Base-by-base conservation (phyloP, 1,284 basidiomycete species). In the Naganishia liquefaciens region DNA sequence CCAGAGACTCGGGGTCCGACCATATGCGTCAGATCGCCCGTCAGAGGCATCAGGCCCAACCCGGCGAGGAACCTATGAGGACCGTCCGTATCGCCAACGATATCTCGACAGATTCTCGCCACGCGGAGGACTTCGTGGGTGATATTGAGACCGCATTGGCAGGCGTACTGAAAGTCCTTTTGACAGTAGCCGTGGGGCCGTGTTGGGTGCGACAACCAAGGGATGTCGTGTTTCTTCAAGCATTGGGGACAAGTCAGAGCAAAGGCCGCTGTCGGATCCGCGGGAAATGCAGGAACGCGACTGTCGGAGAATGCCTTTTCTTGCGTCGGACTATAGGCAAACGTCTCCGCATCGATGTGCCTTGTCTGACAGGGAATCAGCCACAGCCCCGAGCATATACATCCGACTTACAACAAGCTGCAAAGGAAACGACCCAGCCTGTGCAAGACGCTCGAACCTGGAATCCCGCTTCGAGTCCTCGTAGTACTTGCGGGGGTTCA, bases 81-180 rank as follows among this genome's bases (percentile, higher is more conserved):
- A 3, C 46, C 81, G 67, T 80, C 82, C 52, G 93, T 78, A 1
- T 87, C 88, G 55, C 81, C 77, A 43, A 87, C 80, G 51, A 94
- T 80, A 70, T 90, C 86, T 61, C 82, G 77, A 51, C 91, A 77
- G 0, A 86, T 83, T 70, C 86, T 81, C 71, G 82, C 46, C 10
- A 69, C 60, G 7, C 63, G 63, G 21, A 72, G 49, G 15, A 40
- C 40, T n/a, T 70, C 63, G 63, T 70, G 70, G 4, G 64, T 68
- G 19, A 69, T 39, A 27, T 19, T 13, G 0, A 62, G 37, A 5
- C 13, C 7, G 51, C 71, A 72, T 13, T 1, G 17, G 50, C 68
- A 70, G 1, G 28, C 25, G 15, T 42, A 3, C 7, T n/a, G 5
- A 49, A 70, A 65, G 13, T 62, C 54, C n/a, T 66, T 55, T 4